These are phyloP conservation scores for Scortechinia acanthostroma DNA, from an alignment of 2,329 filamentous ascomycete genomes.

Conservation along the genomic window DNA sequence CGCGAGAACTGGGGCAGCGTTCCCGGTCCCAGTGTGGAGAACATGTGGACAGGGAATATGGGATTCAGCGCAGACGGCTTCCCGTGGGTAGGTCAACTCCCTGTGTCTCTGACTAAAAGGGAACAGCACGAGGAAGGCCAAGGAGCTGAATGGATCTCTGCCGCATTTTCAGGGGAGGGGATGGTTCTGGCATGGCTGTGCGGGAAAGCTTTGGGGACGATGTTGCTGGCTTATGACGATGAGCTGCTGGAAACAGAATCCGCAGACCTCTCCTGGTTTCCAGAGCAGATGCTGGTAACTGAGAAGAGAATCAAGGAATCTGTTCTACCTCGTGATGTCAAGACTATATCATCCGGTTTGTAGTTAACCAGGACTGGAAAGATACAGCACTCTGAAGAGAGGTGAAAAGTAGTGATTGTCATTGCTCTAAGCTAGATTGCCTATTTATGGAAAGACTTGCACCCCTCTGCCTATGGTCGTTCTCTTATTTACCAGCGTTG, in stretches of 20 bases:
- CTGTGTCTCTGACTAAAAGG: neutral
- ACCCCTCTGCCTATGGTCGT: too few relatives aligned
- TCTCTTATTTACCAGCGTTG: too few relatives aligned
- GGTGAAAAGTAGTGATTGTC: too few relatives aligned
- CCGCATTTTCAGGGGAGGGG: conserved; percentile 11
- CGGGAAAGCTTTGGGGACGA: conserved; percentile 13
- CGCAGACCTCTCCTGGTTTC: conserved; percentile 15
- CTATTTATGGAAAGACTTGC: too few relatives aligned
- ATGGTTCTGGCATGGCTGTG: conserved; percentile 20
- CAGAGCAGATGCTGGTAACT: conserved; percentile 15
- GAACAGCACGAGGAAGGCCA: neutral
- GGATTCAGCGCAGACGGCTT: neutral
- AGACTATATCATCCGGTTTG: too few relatives aligned
- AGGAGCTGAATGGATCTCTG: conserved; percentile 15
- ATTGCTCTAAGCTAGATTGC: too few relatives aligned
- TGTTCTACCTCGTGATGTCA: neutral
- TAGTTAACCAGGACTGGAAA: too few relatives aligned
- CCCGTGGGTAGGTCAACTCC: neutral
- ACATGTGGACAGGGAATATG: neutral
- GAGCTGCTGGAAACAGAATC: conserved; percentile 2
- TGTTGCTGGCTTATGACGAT: conserved; percentile 6
- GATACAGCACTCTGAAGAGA: too few relatives aligned
- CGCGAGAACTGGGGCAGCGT: conserved; percentile 12
- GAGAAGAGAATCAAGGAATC: conserved; percentile 11
- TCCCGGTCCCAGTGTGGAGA: conserved; percentile 10